Conservation (phyloP, 768 basidiomycete species). For the Lentinula edodes region DNA sequence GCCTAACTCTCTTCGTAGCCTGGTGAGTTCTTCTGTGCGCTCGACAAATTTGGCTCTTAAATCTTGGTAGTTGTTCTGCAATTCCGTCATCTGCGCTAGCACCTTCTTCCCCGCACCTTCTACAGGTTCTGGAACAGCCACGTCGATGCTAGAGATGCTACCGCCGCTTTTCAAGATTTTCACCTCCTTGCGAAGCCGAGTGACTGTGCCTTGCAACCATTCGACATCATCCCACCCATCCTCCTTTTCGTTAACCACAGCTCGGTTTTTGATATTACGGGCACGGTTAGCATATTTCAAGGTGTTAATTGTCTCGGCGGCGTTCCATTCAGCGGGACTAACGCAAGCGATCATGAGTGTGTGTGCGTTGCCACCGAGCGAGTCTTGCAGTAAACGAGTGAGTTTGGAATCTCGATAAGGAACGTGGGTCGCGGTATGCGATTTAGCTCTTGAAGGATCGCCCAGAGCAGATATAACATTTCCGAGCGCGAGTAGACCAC, state of each 20-base stretch:
- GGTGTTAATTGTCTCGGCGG: constrained; percentile 89
- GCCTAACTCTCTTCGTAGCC: constrained; percentile 72
- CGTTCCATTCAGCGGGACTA: constrained; percentile 93
- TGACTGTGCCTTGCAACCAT: constrained; percentile 86
- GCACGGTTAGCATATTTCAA: constrained; percentile 98
- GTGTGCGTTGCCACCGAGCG: constrained; percentile 94
- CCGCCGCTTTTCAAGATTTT: constrained; percentile 69
- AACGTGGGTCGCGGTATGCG: constrained; percentile 80
- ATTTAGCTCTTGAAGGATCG: constrained; percentile 84
- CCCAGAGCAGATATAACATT: constrained; percentile 98
- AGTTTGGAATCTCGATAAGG: constrained; percentile 99
- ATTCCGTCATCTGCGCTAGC: constrained; percentile 72
- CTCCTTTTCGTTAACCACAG: constrained; percentile 88
- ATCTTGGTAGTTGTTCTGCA: constrained; percentile 83
- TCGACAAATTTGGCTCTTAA: constrained; percentile 81
- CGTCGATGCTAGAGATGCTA: constrained; percentile 18
- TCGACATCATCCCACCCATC: constrained; percentile 99
- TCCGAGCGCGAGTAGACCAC: constrained; percentile 90
- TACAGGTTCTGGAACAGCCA: constrained; percentile 24
- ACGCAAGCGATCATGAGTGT: constrained; percentile 99
- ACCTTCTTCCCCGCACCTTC: constrained; percentile 74
- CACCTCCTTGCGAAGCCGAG: constrained; percentile 82
- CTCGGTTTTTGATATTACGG: constrained; percentile 94
- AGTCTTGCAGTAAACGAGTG: constrained; percentile 93
- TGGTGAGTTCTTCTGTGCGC: constrained; percentile 82